phyloP scores from a whole-genome alignment of 2,329 filamentous ascomycete species.

The Fusarium sp. region DNA sequence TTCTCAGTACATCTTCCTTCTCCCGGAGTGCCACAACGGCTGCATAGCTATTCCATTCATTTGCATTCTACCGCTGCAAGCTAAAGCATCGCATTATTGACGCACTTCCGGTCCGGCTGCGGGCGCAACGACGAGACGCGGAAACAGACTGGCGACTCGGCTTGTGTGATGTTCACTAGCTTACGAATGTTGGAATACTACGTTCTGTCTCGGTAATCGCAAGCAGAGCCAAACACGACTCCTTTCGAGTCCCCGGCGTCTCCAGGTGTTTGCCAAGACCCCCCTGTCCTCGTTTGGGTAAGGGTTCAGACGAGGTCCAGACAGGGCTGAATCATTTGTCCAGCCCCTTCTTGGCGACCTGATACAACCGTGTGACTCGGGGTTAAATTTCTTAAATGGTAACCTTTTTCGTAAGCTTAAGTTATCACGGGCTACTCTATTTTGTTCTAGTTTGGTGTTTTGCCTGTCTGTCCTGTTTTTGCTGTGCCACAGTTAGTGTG shows the following conservation, averaged over 20 bases:
- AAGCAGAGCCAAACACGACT: background rate
- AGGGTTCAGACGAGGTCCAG: constrained; percentile 2
- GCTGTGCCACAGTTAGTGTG: background rate
- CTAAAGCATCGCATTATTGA: background rate
- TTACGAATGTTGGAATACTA: background rate
- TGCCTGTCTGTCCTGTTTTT: background rate
- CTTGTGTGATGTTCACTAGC: background rate
- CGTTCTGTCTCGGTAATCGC: background rate
- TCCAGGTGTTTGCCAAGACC: background rate
- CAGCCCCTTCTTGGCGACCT: background rate
- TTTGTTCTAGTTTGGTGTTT: background rate
- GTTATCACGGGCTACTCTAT: background rate
- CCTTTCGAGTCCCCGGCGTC: background rate
- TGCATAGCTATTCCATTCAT: background rate
- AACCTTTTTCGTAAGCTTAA: constrained; percentile 9
- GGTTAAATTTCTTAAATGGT: background rate
- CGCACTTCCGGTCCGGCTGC: background rate
- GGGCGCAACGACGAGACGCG: background rate
- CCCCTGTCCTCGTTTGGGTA: constrained; percentile 2
- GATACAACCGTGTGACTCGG: background rate
- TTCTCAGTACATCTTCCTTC: background rate
- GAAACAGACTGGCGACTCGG: background rate
- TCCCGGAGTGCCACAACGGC: background rate
- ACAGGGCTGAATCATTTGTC: constrained; percentile 5
- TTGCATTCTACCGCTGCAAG: background rate